Evolutionary conservation across 2,329 filamentous ascomycete species (phyloP).

Genomic region (Nannizzia gypsea): DNA sequence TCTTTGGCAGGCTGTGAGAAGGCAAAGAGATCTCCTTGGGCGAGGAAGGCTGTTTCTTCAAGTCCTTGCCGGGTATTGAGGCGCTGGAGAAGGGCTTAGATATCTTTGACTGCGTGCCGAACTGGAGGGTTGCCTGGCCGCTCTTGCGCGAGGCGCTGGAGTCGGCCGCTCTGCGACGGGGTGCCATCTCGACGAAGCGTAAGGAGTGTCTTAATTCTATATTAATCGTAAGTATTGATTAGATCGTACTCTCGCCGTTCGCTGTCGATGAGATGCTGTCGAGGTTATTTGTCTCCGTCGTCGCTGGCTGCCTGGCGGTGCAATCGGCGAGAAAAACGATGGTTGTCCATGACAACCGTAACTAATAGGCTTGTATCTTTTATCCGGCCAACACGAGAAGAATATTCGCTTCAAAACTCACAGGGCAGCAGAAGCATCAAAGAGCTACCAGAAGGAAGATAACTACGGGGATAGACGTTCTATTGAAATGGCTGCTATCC

Average conservation of each 20-base stretch:
- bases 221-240: no score
- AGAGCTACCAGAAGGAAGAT: no score
- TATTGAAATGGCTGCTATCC: not conserved
- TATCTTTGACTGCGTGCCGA: constrained; percentile 46
- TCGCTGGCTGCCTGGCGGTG: not conserved
- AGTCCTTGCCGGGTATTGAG: constrained; percentile 1
- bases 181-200: constrained; percentile 25
- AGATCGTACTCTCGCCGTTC: no score
- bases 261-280: no score
- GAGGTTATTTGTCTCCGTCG: no score
- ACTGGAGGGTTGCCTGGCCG: constrained; percentile 50
- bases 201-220: not conserved
- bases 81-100: constrained; percentile 40
- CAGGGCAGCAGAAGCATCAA: no score
- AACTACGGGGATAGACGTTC: no score
- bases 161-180: constrained; percentile 27
- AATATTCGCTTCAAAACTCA: not conserved
- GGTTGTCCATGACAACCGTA: constrained; percentile 14
- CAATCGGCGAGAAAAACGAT: no score
- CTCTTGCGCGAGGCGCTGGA: constrained; percentile 29
- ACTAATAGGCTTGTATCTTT: no score
- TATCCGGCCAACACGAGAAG: not conserved
- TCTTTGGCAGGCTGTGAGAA: constrained; percentile 4
- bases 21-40: constrained; percentile 4
- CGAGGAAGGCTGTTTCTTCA: not conserved